Base-by-base conservation (phyloP, 306 rosid species). In the Sindora glabra region DNA sequence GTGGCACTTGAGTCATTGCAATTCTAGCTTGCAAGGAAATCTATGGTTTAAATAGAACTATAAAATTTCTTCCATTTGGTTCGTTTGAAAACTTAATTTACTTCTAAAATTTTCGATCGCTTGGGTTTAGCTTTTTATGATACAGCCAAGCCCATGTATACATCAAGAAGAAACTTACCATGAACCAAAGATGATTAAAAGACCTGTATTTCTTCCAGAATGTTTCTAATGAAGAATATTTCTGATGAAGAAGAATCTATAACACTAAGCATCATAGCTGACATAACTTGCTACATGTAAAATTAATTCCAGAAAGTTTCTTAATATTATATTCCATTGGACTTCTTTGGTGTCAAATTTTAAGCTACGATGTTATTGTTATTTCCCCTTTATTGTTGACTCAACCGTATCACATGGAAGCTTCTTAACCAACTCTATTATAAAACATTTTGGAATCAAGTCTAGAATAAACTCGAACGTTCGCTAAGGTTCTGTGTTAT, bases 331-430 rank as follows among this genome's bases (percentile, higher is more conserved):
- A n/a, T n/a, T n/a, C n/a, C n/a, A n/a, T n/a, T n/a, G n/a, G n/a
- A n/a, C n/a, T n/a, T n/a, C n/a, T n/a, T n/a, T n/a, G 49, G 11
- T 53, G 25, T 26, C 38, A 15, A 45, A 2, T 22, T 19, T 4
- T 29, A 6, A 29, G 6, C 3, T 26, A 26, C 5, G 24, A 15
- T n/a, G n/a, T n/a, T 44, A 34, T 41, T 33, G 13, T 10, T n/a
- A 50, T 56, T 34, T 47, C 39, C n/a, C 37, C 52, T 56, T 21
- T 70, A 75, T 84, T 51, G 83, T 77, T 54, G 92, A 84, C 64
- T 87, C 95, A 18, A 84, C 84, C 64, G 62, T 87, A 67, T 81
- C 85, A 13, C 96, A 84, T 56, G 95, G 95, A 59, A 79, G 89
- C 83, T 87, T 87, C 77, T 71, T 87, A 67, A 79, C 62, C 6